These are phyloP conservation scores for Dalbergia cochinchinensis DNA, from an alignment of 306 rosid genomes.

Conservation along the genomic window DNA sequence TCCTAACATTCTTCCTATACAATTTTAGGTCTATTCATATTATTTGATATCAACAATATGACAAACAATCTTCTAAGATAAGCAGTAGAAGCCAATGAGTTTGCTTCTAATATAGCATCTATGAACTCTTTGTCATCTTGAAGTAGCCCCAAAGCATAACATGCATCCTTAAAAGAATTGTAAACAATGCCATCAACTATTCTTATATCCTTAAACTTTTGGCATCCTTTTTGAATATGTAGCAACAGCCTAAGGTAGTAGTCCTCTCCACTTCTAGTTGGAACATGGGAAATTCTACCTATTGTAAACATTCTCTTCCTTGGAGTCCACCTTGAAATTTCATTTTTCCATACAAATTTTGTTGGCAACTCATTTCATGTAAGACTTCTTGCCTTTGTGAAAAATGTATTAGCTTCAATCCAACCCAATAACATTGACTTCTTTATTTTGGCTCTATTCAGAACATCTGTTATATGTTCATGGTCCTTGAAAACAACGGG, in stretches of 20 bases:
- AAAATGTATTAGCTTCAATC: no score
- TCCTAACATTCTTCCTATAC: not conserved
- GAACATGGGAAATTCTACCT: not conserved
- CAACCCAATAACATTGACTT: no score
- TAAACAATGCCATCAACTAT: not conserved
- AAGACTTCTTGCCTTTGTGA: not conserved
- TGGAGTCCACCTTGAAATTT: not conserved
- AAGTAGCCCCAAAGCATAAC: not conserved
- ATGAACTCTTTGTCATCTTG: not conserved
- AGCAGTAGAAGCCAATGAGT: not conserved
- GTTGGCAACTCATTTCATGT: not conserved
- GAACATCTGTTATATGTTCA: no score
- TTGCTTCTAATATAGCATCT: not conserved
- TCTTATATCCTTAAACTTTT: not conserved
- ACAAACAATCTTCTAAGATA: not conserved
- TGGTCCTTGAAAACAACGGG: no score
- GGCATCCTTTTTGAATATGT: not conserved
- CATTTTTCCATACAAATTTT: not conserved
- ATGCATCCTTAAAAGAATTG: not conserved
- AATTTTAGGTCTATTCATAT: no score
- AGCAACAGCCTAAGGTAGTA: not conserved
- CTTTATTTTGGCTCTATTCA: no score
- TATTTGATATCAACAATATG: no score
- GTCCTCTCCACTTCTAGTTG: not conserved
- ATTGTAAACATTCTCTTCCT: not conserved